phyloP scores from a whole-genome alignment of 2,329 filamentous ascomycete species.

The Epichloe bromicola region DNA sequence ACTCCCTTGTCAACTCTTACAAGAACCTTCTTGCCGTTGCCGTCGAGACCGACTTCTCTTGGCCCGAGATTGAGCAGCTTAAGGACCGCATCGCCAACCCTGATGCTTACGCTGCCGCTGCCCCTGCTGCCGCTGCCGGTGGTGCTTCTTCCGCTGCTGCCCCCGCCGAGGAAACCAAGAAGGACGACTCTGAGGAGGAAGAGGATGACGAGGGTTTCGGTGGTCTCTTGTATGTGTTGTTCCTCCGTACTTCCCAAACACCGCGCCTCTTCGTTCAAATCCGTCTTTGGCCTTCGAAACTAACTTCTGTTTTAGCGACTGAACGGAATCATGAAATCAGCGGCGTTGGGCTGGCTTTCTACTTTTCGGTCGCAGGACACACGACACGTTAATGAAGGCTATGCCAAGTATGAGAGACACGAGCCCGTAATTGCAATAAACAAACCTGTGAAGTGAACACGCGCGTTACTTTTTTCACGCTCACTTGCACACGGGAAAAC shows the following conservation, averaged over 20 bases:
- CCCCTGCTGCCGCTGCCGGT: constrained; percentile 53
- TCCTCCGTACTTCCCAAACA: background rate
- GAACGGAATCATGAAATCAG: constrained; percentile 28
- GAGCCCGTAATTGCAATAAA: background rate
- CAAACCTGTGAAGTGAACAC: background rate
- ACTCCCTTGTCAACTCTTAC: constrained; percentile 95
- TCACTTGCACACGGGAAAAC: constrained; percentile 17
- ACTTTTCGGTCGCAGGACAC: constrained; percentile 24
- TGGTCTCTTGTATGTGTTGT: constrained; percentile 54
- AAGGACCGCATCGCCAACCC: constrained; percentile 99
- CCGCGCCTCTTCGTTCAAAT: background rate
- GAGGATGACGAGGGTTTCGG: constrained; percentile 61
- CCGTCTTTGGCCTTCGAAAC: constrained; percentile 10
- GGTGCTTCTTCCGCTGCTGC: constrained; percentile 30
- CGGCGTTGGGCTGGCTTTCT: constrained; percentile 27
- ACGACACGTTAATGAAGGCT: constrained; percentile 16
- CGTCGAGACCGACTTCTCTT: constrained; percentile 79
- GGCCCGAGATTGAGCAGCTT: constrained; percentile 92
- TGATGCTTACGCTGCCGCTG: constrained; percentile 81
- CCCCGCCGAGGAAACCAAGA: constrained; percentile 48
- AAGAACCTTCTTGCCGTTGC: constrained; percentile 92
- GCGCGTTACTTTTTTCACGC: background rate
- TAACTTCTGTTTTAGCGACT: constrained; percentile 36
- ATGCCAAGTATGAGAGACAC: constrained; percentile 5
- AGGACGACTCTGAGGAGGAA: constrained; percentile 57